These are phyloP conservation scores for Nadsonia commutata DNA, from an alignment of 1,139 yeast species.

Conservation along the genomic window DNA sequence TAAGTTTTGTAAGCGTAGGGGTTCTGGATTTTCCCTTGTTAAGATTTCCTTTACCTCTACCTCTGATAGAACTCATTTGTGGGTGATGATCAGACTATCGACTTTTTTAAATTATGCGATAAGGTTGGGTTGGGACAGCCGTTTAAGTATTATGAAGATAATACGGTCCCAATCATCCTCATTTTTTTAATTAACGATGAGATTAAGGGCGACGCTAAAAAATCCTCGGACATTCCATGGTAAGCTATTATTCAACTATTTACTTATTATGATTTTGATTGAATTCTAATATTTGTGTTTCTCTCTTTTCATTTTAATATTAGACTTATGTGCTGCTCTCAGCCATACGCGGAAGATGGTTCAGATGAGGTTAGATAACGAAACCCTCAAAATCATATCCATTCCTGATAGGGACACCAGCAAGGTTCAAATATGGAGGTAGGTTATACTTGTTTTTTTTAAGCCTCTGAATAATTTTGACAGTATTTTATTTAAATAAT, in stretches of 20 bases:
- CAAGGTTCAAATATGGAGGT: not conserved
- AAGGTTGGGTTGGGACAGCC: not conserved
- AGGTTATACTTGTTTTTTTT: too few relatives aligned
- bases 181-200: too few relatives aligned
- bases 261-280: not conserved
- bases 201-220: not conserved
- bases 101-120: not conserved
- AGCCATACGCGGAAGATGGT: not conserved
- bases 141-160: too few relatives aligned
- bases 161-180: too few relatives aligned
- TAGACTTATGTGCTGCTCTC: not conserved
- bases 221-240: not conserved
- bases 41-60: not conserved
- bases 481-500: too few relatives aligned
- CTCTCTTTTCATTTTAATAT: not conserved
- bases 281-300: not conserved
- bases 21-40: not conserved
- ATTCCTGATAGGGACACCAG: not conserved
- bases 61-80: not conserved
- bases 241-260: not conserved
- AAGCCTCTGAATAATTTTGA: too few relatives aligned
- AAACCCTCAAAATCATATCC: not conserved
- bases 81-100: too few relatives aligned
- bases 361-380: not conserved
- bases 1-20: not conserved